phyloP scores from a whole-genome alignment of 306 rosid species.

The Citrullus colocynthis region DNA sequence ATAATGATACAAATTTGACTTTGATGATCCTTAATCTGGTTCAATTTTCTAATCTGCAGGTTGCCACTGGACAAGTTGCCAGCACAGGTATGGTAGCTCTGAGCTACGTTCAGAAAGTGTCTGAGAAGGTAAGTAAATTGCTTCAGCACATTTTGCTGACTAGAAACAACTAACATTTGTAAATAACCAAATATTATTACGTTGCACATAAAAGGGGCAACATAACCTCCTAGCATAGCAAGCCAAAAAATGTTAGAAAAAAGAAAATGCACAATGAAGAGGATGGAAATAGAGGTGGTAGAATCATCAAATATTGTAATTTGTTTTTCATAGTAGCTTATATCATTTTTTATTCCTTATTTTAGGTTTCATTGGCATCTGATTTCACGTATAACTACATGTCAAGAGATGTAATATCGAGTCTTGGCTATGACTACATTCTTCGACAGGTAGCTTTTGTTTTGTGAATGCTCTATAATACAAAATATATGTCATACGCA shows the following conservation, averaged over 20 bases:
- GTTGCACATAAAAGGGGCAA: neutral
- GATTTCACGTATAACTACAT: conserved; percentile 89
- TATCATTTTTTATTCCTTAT: conserved; percentile 2
- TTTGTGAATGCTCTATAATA: neutral
- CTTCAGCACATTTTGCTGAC: neutral
- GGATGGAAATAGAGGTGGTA: neutral
- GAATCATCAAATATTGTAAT: neutral
- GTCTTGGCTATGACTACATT: conserved; percentile 89
- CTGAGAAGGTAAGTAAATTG: conserved; percentile 67
- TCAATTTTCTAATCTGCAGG: conserved; percentile 28
- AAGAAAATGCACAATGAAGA: neutral
- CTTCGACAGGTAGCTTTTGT: conserved; percentile 63
- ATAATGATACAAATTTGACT: neutral
- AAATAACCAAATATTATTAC: neutral
- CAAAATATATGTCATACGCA: neutral
- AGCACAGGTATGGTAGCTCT: conserved; percentile 89
- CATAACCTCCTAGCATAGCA: neutral
- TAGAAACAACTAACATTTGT: neutral
- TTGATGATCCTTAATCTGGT: neutral
- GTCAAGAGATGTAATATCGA: conserved; percentile 78
- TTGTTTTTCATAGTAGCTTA: neutral
- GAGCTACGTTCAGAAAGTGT: conserved; percentile 92
- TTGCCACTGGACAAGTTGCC: conserved; percentile 93
- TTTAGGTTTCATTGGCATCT: conserved; percentile 81
- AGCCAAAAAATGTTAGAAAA: neutral